phyloP scores from a whole-genome alignment of 495 filamentous ascomycete species.

The Annulohypoxylon maeteangense region DNA sequence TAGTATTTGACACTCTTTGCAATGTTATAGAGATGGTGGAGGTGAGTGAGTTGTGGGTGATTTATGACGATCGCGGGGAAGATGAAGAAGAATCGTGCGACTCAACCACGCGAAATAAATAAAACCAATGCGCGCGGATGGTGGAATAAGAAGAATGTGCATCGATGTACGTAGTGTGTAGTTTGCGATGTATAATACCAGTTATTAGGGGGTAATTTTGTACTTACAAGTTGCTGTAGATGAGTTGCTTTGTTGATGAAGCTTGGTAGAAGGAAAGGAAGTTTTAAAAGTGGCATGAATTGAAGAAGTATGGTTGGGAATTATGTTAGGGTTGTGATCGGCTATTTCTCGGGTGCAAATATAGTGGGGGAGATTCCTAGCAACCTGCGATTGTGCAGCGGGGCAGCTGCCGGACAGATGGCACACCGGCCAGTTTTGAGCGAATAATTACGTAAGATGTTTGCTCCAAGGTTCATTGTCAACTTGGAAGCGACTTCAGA shows the following conservation, averaged over 20 bases:
- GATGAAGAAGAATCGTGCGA: constrained; percentile 1
- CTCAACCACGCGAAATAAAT: constrained; percentile 2
- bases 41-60: constrained; percentile 15
- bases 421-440: background rate
- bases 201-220: background rate
- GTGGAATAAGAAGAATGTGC: background rate
- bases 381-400: background rate
- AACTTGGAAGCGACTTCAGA: background rate
- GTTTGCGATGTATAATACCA: background rate
- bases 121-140: constrained; percentile 9
- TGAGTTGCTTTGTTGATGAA: constrained; percentile 44
- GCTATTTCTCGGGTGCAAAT: constrained; percentile 44
- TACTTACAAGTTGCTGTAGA: constrained; percentile 44
- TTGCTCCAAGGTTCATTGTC: background rate
- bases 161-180: background rate
- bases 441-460: background rate
- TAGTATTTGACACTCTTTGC: constrained; percentile 13
- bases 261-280: constrained; percentile 37
- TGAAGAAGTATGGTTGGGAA: constrained; percentile 43
- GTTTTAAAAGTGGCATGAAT: constrained; percentile 40
- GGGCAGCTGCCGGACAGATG: background rate
- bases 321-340: constrained; percentile 50
- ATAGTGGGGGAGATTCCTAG: constrained; percentile 8
- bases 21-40: constrained; percentile 24
- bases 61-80: constrained; percentile 32